These are phyloP conservation scores for Tricholoma saponaceum DNA, from an alignment of 768 basidiomycete species.

Conservation along the genomic window DNA sequence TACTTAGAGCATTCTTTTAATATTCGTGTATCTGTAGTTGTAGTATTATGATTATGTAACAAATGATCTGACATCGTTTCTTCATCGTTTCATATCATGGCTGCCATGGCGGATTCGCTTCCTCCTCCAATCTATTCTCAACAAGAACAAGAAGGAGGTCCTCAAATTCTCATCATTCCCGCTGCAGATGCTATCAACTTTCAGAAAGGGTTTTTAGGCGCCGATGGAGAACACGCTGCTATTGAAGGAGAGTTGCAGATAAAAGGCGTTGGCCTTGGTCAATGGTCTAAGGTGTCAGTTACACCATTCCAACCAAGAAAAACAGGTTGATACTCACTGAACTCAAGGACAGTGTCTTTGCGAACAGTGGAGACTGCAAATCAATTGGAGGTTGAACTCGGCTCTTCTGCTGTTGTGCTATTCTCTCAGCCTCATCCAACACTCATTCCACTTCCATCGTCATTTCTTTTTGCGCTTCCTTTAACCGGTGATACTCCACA, in stretches of 20 bases:
- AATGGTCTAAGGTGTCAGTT: constrained; percentile 71
- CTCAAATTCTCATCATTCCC: constrained; percentile 76
- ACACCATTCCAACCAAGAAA: constrained; percentile 6
- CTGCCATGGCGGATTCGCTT: constrained; percentile 36
- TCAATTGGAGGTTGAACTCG: constrained; percentile 63
- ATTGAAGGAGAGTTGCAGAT: constrained; percentile 87
- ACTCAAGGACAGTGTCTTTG: constrained; percentile 56
- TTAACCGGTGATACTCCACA: constrained; percentile 79
- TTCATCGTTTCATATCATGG: background rate
- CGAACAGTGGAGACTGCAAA: constrained; percentile 64
- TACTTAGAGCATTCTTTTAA: constrained; percentile 2
- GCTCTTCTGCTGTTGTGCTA: constrained; percentile 50
- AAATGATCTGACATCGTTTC: background rate
- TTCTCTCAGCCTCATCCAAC: constrained; percentile 39
- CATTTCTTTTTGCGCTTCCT: constrained; percentile 79
- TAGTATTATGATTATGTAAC: constrained; percentile 13
- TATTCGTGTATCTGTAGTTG: no score
- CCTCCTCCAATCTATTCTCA: constrained; percentile 65
- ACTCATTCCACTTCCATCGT: constrained; percentile 45
- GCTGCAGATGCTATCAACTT: constrained; percentile 68
- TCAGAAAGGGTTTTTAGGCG: constrained; percentile 83
- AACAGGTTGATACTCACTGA: constrained; percentile 7
- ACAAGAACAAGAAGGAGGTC: constrained; percentile 32
- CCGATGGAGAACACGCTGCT: constrained; percentile 76
- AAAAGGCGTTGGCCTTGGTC: constrained; percentile 57